Evolutionary conservation across 495 filamentous ascomycete species (phyloP).

Genomic region (Trypethelium eluteriae): DNA sequence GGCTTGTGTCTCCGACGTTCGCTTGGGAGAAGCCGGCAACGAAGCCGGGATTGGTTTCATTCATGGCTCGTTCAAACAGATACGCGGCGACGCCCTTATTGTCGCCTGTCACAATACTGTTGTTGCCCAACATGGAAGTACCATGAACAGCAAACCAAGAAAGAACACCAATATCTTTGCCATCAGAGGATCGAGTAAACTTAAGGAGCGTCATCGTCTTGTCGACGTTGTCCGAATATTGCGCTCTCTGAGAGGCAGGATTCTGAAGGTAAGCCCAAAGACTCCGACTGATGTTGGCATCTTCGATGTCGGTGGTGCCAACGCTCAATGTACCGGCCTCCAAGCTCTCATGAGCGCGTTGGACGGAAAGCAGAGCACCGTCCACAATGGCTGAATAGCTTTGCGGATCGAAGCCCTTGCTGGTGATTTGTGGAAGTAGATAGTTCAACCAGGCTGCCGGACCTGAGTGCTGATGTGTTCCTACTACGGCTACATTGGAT

Average conservation of each 20-base stretch:
- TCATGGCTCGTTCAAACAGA: conserved; percentile 69
- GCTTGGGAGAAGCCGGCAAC: conserved; percentile 93
- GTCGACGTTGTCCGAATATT: conserved; percentile 72
- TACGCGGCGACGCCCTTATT: conserved; percentile 94
- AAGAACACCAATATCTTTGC: conserved; percentile 67
- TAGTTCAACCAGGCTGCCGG: conserved; percentile 96
- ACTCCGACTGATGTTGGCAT: conserved; percentile 85
- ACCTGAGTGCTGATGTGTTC: conserved; percentile 89
- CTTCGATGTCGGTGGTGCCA: conserved; percentile 64
- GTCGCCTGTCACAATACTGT: conserved; percentile 84
- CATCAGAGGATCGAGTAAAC: conserved; percentile 65
- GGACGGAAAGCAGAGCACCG: conserved; percentile 72
- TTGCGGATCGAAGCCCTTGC: conserved; percentile 79
- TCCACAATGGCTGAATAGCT: conserved; percentile 87
- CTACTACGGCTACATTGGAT: conserved; percentile 81
- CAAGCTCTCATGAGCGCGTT: conserved; percentile 69
- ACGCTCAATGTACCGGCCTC: conserved; percentile 63
- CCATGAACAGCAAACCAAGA: conserved; percentile 96
- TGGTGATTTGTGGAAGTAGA: conserved; percentile 87
- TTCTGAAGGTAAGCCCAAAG: conserved; percentile 88
- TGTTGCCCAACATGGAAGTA: conserved; percentile 86
- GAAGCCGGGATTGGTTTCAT: conserved; percentile 52
- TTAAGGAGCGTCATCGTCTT: conserved; percentile 77
- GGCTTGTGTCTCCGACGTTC: conserved; percentile 86
- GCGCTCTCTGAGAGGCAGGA: conserved; percentile 65